These are phyloP conservation scores for Candida pseudoviswanathii DNA, from an alignment of 1,139 yeast species.

Conservation along the genomic window DNA sequence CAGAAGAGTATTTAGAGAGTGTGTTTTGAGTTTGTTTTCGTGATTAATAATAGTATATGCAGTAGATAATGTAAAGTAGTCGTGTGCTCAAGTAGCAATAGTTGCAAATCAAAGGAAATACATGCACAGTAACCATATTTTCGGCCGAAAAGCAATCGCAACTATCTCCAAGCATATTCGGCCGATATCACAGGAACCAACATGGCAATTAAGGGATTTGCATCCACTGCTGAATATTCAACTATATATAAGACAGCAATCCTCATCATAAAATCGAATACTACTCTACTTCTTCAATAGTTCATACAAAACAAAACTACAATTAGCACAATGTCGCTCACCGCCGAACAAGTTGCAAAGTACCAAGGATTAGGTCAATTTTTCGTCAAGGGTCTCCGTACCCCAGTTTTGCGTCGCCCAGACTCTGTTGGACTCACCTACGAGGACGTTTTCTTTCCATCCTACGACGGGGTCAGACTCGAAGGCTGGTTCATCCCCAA, in stretches of 20 bases:
- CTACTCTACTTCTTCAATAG: no score
- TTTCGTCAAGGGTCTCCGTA: conserved; percentile 1
- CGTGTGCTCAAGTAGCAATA: no score
- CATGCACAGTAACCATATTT: no score
- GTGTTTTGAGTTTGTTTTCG: neutral
- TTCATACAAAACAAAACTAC: neutral
- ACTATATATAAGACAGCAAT: no score
- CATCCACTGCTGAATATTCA: no score
- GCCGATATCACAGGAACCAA: no score
- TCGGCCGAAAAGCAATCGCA: no score
- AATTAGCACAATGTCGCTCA: conserved; percentile 1
- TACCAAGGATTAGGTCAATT: conserved; percentile 4
- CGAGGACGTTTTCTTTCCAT: conserved; percentile 3
- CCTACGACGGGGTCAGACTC: conserved; percentile 1
- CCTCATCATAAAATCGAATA: neutral
- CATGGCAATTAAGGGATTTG: no score
- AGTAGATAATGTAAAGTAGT: no score
- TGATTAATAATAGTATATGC: neutral
- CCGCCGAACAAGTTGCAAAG: conserved; percentile 3
- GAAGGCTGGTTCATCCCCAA: conserved; percentile 7
- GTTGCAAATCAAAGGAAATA: no score
- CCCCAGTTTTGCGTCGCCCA: conserved; percentile 5
- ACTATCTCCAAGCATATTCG: no score
- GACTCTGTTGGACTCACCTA: conserved; percentile 1
- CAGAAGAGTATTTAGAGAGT: neutral